Conservation (phyloP, 2,329 filamentous ascomycete species). For the Aspergillus sp. region DNA sequence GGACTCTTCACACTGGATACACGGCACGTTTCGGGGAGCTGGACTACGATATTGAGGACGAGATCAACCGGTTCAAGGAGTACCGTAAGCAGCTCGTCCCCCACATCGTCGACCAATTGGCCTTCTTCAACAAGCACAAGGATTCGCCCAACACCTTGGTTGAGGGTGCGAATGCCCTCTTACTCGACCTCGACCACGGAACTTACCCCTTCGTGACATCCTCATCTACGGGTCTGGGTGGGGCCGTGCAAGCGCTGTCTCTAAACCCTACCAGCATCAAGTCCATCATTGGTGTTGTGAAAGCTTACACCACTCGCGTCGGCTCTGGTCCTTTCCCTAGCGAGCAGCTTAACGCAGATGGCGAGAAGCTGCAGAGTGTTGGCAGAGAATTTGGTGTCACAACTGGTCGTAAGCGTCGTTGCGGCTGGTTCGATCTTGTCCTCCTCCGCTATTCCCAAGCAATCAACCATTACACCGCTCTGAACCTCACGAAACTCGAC, state of each 20-base stretch:
- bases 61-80: constrained; percentile 57
- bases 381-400: constrained; percentile 59
- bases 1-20: constrained; percentile 53
- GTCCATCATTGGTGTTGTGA: constrained; percentile 63
- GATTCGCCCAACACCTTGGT: constrained; percentile 58
- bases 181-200: constrained; percentile 59
- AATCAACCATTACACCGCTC: constrained; percentile 52
- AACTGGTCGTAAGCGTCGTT: constrained; percentile 62
- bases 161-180: constrained; percentile 64
- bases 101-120: constrained; percentile 47
- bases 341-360: constrained; percentile 58
- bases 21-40: constrained; percentile 60
- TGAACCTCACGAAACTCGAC: constrained; percentile 67
- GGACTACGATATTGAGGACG: constrained; percentile 60
- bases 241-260: constrained; percentile 59
- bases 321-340: constrained; percentile 63
- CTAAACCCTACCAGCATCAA: constrained; percentile 58
- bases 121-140: constrained; percentile 56
- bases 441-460: constrained; percentile 62
- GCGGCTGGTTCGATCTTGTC: constrained; percentile 67
- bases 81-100: constrained; percentile 38
- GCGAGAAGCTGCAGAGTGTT: constrained; percentile 57
- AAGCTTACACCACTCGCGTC: constrained; percentile 64
- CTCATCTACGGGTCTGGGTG: constrained; percentile 49
- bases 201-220: constrained; percentile 53